Evolutionary conservation across 805 yeast species (phyloP), one percentile per base, ranked within the genome.

Genomic region (Metschnikowia lachancei): DNA sequence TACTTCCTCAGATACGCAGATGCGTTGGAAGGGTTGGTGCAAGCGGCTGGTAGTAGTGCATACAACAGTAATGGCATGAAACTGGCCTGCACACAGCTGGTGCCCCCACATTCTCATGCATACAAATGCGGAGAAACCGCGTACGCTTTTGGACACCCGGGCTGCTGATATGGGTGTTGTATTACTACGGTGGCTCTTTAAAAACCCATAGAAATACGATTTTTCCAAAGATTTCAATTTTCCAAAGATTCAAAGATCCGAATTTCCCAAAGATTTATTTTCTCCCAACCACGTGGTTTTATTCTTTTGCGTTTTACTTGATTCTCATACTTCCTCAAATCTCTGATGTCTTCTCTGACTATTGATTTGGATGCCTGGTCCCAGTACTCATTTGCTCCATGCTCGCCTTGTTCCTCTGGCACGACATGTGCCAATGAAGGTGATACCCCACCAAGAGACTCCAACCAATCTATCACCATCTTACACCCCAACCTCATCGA

Each of bases 401-500:
- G 56, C 40, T 49, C 57, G 14, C 54, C 57, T 1, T 47, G 54
- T 17, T 45, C 48, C 3, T 45, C 48, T 10, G 48, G 48, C 9
- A n/a, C 33, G 4, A 45, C 48, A 6, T 39, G 11, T 11, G 32
- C 18, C 16, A 11, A 18, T 13, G 22, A 19, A 4, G 31, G 9
- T 19, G 19, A 17, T 20, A 16, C 22, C 12, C 30, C 34, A n/a
- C 18, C 32, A 8, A 26, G 14, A 11, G 12, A 11, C 16, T 9
- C 26, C 14, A 9, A 13, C 33, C 17, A 36, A n/a, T 4, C 33
- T 12, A 18, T 52, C 36, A 47, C 51, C 18, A 40, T 55, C 13
- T 28, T 52, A 12, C 47, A 49, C 6, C 59, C 59, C 8, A 49
- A 55, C 22, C 47, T 46, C 33, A 29, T 42, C n/a, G 53, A 51